Evolutionary conservation across 2,329 filamentous ascomycete species (phyloP), one percentile per base, ranked within the genome.

Genomic region (Alternaria sp.): DNA sequence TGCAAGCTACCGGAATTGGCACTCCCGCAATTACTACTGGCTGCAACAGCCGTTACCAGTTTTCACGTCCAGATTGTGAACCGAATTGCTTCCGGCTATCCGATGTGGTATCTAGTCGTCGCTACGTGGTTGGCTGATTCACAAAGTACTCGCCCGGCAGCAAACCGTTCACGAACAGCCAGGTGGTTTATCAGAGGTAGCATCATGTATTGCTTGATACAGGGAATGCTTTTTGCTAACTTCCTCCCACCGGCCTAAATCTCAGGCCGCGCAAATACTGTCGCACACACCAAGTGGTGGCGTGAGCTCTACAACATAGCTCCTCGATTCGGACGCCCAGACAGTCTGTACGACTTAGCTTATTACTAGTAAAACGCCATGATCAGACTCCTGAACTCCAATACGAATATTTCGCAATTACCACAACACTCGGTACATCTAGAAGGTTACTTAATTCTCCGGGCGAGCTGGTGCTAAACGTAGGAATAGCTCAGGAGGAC

Each of bases 11-110:
- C 74, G 11, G 73, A 79, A 64, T 83, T 97, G 64, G 93, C 93
- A 1, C 80, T 90, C 4, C 87, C 88, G 5, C 95, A 99, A 79
- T 79, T 91, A 1, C 61, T 94, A 4, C 83, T 99, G 17, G 90
- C 91, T 2, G 64, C 87, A 3, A 79, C 95, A 62, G 92, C 93
- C 19, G 80, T 94, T 19, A 93, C 90, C 12, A 93, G 84, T 66
- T 97, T 96, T 75, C 96, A 99, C 76, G 91, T 97, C 25, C 96
- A 99, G 80, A 96, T 99, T 70, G 91, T 98, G 73, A 97, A 91
- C 47, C 88, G 96, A 23, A 86, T 99, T 15, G 91, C 93, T 2
- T 97, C 94, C 0, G 95, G 90, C 0, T 97, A 95, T 79, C 92
- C 93, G 1, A 81, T 96, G 17, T 97, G 93, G 93, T 96, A 97